Percentiles rank a stretch among this genome's conserved stretches.
phyloP scores from a whole-genome alignment of 2,329 filamentous ascomycete species.

The Hypoxylon rubiginosum region DNA sequence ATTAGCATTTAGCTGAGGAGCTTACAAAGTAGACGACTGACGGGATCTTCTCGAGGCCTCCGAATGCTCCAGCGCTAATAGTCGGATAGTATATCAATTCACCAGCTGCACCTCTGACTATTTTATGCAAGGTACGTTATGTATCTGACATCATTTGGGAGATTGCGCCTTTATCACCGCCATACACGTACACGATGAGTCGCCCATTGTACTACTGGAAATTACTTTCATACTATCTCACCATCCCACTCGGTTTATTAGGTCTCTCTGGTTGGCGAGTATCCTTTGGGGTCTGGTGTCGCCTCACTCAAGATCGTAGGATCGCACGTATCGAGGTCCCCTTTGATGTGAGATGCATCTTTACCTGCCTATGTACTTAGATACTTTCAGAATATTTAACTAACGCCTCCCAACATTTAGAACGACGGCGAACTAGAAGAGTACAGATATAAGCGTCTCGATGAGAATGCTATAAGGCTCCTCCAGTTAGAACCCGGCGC shows the following conservation, averaged over 20 bases:
- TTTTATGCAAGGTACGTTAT: not conserved
- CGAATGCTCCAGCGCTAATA: no score
- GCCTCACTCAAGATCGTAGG: not conserved
- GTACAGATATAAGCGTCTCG: not conserved
- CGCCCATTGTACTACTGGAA: not conserved
- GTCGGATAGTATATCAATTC: no score
- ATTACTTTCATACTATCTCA: not conserved
- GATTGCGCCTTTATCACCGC: not conserved
- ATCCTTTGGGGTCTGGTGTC: not conserved
- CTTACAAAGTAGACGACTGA: no score
- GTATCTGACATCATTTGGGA: not conserved
- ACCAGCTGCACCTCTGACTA: not conserved
- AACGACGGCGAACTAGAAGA: not conserved
- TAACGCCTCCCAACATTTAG: not conserved
- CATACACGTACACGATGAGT: not conserved
- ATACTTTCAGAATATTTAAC: not conserved
- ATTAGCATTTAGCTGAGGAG: no score
- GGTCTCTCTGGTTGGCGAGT: not conserved
- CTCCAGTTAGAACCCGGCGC: not conserved
- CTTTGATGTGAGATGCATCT: not conserved
- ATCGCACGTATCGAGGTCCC: not conserved
- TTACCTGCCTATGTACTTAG: not conserved
- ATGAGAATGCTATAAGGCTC: not conserved
- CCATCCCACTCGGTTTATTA: not conserved
- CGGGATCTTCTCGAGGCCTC: no score